phyloP scores from a whole-genome alignment of 495 filamentous ascomycete species.

The Penicillium chermesinum region DNA sequence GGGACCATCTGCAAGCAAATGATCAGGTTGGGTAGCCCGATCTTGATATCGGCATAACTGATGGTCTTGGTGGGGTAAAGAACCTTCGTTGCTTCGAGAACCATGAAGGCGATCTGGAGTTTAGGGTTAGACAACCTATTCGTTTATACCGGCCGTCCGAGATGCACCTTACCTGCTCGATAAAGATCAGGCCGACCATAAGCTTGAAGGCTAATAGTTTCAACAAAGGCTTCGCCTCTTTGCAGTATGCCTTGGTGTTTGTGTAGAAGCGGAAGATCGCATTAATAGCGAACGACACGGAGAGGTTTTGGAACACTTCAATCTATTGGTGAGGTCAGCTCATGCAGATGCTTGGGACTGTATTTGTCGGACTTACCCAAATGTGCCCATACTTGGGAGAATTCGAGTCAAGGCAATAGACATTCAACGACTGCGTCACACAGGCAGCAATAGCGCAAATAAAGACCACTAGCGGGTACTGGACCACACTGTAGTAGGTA shows the following conservation, averaged over 20 bases:
- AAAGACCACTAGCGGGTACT: constrained; percentile 27
- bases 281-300: constrained; percentile 20
- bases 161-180: constrained; percentile 18
- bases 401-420: constrained; percentile 27
- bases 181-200: constrained; percentile 27
- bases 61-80: constrained; percentile 18
- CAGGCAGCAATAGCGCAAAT: constrained; percentile 22
- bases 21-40: constrained; percentile 29
- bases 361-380: constrained; percentile 21
- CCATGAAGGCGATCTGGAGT: constrained; percentile 24
- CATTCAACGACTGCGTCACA: constrained; percentile 24
- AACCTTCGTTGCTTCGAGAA: constrained; percentile 20
- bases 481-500: constrained; percentile 23
- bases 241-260: constrained; percentile 17
- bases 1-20: constrained; percentile 34
- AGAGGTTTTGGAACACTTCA: constrained; percentile 18
- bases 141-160: neutral
- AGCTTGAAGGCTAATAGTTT: constrained; percentile 33
- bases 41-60: constrained; percentile 29
- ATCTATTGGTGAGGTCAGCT: constrained; percentile 14
- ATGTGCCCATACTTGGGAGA: constrained; percentile 29
- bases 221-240: constrained; percentile 16
- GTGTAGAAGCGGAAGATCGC: constrained; percentile 23
- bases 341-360: neutral
- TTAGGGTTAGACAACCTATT: neutral